Conservation (phyloP, 176 grass and related monocot species). For the Bothriochloa decipiens region DNA sequence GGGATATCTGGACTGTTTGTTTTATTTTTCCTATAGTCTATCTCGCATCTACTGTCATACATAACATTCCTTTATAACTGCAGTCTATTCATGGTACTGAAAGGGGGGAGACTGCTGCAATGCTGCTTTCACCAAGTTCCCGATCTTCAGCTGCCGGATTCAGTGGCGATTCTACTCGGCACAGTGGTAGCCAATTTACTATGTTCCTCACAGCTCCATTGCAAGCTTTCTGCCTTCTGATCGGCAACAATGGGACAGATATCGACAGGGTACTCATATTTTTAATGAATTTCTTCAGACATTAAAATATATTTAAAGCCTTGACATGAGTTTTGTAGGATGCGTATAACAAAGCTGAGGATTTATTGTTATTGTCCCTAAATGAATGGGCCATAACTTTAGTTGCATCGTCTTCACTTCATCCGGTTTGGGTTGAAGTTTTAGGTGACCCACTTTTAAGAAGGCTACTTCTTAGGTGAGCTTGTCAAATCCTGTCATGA, state of each 20-base stretch:
- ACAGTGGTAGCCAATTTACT: constrained; percentile 87
- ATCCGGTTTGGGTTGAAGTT: constrained; percentile 86
- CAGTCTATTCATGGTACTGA: constrained; percentile 82
- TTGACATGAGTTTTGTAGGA: constrained; percentile 54
- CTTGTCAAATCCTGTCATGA: constrained; percentile 15
- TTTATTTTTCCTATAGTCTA: constrained; percentile 13
- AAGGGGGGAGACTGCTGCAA: constrained; percentile 83
- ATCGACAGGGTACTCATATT: constrained; percentile 59
- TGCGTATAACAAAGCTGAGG: constrained; percentile 75
- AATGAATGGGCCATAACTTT: constrained; percentile 70
- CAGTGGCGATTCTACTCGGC: constrained; percentile 59
- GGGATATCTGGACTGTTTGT: background rate
- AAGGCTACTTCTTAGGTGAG: constrained; percentile 83
- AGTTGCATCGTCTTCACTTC: constrained; percentile 64
- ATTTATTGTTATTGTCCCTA: constrained; percentile 67
- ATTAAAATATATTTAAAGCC: constrained; percentile 35
- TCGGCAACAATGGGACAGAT: constrained; percentile 63
- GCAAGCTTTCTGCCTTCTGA: constrained; percentile 88
- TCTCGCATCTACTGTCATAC: constrained; percentile 8
- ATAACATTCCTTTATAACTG: constrained; percentile 24
- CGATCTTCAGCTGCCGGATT: constrained; percentile 50
- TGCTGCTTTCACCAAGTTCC: constrained; percentile 78
- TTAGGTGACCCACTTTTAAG: constrained; percentile 86
- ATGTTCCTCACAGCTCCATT: constrained; percentile 94
- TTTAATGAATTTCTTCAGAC: constrained; percentile 11